These are phyloP conservation scores for Hermanozyma aechmeae DNA, from an alignment of 805 yeast genomes.

Conservation along the genomic window DNA sequence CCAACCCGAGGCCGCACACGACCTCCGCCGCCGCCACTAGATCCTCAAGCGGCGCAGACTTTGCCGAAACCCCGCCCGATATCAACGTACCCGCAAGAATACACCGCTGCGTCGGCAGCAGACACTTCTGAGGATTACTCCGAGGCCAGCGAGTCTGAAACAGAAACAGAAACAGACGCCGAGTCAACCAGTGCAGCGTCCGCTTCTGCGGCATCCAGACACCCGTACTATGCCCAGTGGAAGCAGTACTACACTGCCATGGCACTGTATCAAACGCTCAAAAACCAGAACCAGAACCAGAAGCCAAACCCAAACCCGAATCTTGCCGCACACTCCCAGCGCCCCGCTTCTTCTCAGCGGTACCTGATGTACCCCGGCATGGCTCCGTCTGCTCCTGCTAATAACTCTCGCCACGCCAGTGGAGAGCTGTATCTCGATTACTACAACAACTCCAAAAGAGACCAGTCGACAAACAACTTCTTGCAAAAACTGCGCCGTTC, in stretches of 20 bases:
- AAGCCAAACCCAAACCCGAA: background rate
- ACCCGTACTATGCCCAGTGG: slow-evolving; percentile 30
- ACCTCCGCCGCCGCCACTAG: too few species aligned
- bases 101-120: too few species aligned
- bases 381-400: slow-evolving; percentile 2
- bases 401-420: background rate
- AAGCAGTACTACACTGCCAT: slow-evolving; percentile 23
- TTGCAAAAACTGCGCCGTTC: slow-evolving; percentile 20
- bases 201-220: too few species aligned
- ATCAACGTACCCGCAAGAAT: too few species aligned
- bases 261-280: slow-evolving; percentile 10
- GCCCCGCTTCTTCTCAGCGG: slow-evolving; percentile 1
- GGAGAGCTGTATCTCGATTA: background rate
- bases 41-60: too few species aligned
- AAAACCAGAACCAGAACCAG: slow-evolving; percentile 7
- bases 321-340: background rate
- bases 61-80: too few species aligned
- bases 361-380: slow-evolving; percentile 7
- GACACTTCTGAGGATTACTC: too few species aligned
- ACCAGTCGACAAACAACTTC: slow-evolving; percentile 2
- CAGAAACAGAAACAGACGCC: too few species aligned
- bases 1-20: too few species aligned
- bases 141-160: too few species aligned
- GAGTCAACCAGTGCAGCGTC: too few species aligned
- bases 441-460: slow-evolving; percentile 1